These are phyloP conservation scores for Elongisporangium anandrum DNA, from an alignment of 352 stramenopile species.

Conservation along the genomic window DNA sequence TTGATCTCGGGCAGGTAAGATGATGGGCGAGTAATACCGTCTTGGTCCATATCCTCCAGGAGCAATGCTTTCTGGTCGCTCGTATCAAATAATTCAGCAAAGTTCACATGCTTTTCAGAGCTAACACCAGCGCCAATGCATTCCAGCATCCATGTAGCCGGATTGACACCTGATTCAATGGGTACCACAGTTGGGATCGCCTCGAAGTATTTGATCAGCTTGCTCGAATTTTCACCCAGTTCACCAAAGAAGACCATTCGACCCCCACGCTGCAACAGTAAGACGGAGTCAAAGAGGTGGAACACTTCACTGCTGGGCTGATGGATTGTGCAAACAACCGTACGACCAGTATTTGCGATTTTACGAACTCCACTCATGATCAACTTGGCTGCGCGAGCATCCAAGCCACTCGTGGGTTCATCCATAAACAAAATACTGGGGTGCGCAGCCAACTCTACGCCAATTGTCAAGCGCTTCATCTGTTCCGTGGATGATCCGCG, in stretches of 20 bases:
- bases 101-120: constrained; percentile 7
- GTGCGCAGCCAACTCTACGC: constrained; percentile 87
- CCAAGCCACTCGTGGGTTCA: constrained; percentile 86
- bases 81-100: neutral
- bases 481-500: constrained; percentile 49
- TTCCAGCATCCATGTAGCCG: constrained; percentile 89
- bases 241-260: constrained; percentile 55
- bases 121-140: constrained; percentile 54
- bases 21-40: constrained; percentile 6
- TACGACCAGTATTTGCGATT: constrained; percentile 67
- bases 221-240: constrained; percentile 32
- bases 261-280: constrained; percentile 67
- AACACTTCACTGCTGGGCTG: constrained; percentile 89
- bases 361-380: constrained; percentile 88
- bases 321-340: constrained; percentile 91
- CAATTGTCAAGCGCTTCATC: constrained; percentile 73
- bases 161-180: constrained; percentile 86
- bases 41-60: constrained; percentile 8
- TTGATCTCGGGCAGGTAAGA: constrained; percentile 4
- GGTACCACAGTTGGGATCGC: constrained; percentile 21
- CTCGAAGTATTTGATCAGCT: constrained; percentile 56
- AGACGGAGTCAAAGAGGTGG: constrained; percentile 81
- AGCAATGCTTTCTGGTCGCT: neutral
- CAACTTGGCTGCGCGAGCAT: constrained; percentile 81
- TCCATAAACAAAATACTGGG: constrained; percentile 87